A percentile compares a stretch with the other conserved stretches of the same genome.
Conservation (phyloP, 768 basidiomycete genomes). For the Psilocybe sp. region DNA sequence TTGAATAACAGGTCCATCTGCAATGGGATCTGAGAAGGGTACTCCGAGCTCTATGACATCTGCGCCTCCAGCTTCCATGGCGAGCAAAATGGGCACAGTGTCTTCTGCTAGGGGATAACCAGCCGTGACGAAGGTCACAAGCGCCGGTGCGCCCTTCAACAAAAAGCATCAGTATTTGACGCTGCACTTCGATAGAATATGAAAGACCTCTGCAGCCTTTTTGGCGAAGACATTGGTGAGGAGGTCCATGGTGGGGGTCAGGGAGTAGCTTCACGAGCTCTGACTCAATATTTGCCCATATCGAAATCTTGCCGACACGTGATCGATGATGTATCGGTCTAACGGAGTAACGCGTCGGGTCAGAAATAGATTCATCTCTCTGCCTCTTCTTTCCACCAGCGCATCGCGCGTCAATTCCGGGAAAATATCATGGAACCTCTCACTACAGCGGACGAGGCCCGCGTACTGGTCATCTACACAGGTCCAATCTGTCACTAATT, state of each 20-base stretch:
- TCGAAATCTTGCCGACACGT: slow-evolving; percentile 25
- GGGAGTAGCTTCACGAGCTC: slow-evolving; percentile 6
- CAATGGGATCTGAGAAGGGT: slow-evolving; percentile 95
- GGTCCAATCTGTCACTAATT: slow-evolving; percentile 28
- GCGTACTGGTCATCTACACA: slow-evolving; percentile 87
- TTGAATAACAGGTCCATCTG: slow-evolving; percentile 93
- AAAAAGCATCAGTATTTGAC: neutral
- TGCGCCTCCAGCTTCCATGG: slow-evolving; percentile 90
- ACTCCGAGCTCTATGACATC: slow-evolving; percentile 96
- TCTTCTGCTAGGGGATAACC: slow-evolving; percentile 80
- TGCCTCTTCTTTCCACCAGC: neutral
- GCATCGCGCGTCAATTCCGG: slow-evolving; percentile 1
- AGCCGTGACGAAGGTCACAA: slow-evolving; percentile 92
- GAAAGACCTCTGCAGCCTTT: slow-evolving; percentile 50
- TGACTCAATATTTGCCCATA: slow-evolving; percentile 18
- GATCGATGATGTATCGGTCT: slow-evolving; percentile 5
- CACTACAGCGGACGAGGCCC: slow-evolving; percentile 60
- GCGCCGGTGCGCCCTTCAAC: slow-evolving; percentile 51
- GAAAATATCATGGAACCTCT: slow-evolving; percentile 44
- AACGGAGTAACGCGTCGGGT: neutral
- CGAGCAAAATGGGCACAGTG: slow-evolving; percentile 85
- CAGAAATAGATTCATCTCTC: neutral
- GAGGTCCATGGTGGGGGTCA: slow-evolving; percentile 53
- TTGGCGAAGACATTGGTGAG: slow-evolving; percentile 66
- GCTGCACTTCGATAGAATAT: neutral